Evolutionary conservation across 2,329 filamentous ascomycete species (phyloP).

Genomic region (Colletotrichum sp.): DNA sequence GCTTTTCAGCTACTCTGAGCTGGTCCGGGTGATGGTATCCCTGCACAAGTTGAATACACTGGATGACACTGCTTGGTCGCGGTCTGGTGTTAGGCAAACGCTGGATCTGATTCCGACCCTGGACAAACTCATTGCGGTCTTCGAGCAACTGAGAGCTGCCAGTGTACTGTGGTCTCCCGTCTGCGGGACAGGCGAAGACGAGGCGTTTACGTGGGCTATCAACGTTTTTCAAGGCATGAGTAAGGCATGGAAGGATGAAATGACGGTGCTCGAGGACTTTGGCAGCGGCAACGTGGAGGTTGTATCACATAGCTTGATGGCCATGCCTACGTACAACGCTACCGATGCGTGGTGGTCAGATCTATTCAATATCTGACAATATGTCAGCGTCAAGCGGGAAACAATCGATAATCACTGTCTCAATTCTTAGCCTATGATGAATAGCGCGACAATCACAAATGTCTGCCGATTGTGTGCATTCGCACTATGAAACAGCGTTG

Average conservation of each 20-base stretch:
- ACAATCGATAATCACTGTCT: accelerated
- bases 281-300: not conserved
- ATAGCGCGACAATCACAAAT: too few species aligned
- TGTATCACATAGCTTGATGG: not conserved
- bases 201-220: not conserved
- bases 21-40: not conserved
- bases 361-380: not conserved
- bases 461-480: not conserved
- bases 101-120: not conserved
- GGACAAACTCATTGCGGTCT: not conserved
- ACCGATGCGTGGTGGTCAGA: not conserved
- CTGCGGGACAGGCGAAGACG: not conserved
- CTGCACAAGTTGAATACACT: not conserved
- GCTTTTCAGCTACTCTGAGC: not conserved
- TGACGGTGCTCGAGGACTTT: not conserved
- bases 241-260: not conserved
- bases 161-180: not conserved
- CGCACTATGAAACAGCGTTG: not conserved
- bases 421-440: accelerated
- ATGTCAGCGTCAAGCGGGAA: not conserved
- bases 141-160: not conserved
- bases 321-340: not conserved
- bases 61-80: not conserved
- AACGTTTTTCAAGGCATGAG: not conserved
- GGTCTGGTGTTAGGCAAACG: not conserved